Evolutionary conservation across 345 rosid species (phyloP).

Genomic region (Toxicodendron radicans): DNA sequence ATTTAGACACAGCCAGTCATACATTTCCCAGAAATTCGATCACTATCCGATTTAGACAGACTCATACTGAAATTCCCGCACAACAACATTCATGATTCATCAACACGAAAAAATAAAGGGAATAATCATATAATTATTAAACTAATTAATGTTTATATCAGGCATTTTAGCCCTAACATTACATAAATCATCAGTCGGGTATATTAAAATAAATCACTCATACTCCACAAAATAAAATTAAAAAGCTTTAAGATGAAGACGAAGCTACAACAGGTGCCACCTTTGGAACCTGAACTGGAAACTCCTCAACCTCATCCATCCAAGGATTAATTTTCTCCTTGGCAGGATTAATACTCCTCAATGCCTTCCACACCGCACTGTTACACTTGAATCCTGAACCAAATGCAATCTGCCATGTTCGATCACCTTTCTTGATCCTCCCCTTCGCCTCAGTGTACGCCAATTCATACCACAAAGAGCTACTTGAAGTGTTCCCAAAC

Average conservation of each 20-base stretch:
- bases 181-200: constrained; percentile 4
- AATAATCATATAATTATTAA: neutral
- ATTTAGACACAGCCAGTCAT: too few species aligned
- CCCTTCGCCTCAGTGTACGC: constrained; percentile 89
- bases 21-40: too few species aligned
- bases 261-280: constrained; percentile 23
- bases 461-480: constrained; percentile 88
- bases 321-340: constrained; percentile 74
- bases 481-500: constrained; percentile 91
- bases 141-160: neutral
- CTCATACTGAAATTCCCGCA: too few species aligned
- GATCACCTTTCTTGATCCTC: constrained; percentile 74
- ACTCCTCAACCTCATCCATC: constrained; percentile 75
- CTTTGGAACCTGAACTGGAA: constrained; percentile 75
- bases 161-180: neutral
- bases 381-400: constrained; percentile 98
- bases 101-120: neutral
- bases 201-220: neutral
- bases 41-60: too few species aligned
- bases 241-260: neutral
- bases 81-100: too few species aligned
- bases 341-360: constrained; percentile 64
- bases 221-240: neutral
- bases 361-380: constrained; percentile 85
- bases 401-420: constrained; percentile 92